Percentiles rank a stretch among this genome's conserved stretches.
Conservation (phyloP, 805 yeast species). For the Candida oleophila region DNA sequence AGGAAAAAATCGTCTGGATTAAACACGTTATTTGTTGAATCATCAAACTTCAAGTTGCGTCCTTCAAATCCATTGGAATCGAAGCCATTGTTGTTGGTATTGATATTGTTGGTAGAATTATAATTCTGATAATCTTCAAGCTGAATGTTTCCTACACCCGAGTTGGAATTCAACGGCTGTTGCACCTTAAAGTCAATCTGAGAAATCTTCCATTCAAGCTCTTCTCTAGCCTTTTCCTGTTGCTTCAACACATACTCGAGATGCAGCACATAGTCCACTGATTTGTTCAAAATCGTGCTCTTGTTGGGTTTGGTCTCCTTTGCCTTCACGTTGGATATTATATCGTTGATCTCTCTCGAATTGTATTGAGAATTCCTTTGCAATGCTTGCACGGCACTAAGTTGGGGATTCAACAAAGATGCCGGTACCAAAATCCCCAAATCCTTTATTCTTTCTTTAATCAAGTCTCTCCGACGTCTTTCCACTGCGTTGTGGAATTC, state of each 20-base stretch:
- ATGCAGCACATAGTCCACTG: constrained; percentile 77
- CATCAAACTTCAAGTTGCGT: neutral
- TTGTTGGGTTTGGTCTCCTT: constrained; percentile 81
- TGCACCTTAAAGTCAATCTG: neutral
- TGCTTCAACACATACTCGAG: constrained; percentile 57
- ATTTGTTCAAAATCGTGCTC: constrained; percentile 68
- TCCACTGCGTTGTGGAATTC: constrained; percentile 96
- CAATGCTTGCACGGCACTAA: constrained; percentile 43
- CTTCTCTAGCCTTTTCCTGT: constrained; percentile 50
- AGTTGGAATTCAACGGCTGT: constrained; percentile 3
- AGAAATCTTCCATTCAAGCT: constrained; percentile 29
- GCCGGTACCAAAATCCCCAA: constrained; percentile 82
- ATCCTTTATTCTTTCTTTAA: constrained; percentile 85
- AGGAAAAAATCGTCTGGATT: constrained; percentile 27
- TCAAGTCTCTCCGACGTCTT: constrained; percentile 84
- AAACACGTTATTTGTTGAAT: constrained; percentile 9
- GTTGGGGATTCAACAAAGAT: constrained; percentile 51
- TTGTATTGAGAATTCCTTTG: constrained; percentile 29
- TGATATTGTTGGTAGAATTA: constrained; percentile 1
- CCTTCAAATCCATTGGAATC: neutral
- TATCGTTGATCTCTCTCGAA: constrained; percentile 33
- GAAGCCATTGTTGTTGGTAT: neutral
- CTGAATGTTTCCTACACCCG: neutral
- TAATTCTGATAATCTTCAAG: neutral
- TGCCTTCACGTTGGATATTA: constrained; percentile 39